phyloP scores from a whole-genome alignment of 768 basidiomycete species.

The Leccinum variicolor region DNA sequence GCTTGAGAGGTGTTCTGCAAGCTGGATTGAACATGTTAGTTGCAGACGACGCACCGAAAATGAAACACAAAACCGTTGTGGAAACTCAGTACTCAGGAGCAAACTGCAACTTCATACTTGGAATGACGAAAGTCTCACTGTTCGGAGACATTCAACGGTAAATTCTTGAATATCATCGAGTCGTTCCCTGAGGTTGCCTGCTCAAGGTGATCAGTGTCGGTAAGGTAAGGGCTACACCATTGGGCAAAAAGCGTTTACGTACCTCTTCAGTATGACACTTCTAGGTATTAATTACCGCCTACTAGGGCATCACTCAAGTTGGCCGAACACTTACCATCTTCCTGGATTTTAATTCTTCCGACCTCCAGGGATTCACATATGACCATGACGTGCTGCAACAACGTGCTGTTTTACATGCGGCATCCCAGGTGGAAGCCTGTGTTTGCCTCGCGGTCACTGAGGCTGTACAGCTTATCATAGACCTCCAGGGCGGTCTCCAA shows the following conservation, averaged over 20 bases:
- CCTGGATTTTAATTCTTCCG: background rate
- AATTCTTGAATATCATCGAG: background rate
- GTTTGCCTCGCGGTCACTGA: background rate
- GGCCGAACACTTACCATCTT: background rate
- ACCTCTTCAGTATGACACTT: background rate
- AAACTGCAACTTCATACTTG: no score
- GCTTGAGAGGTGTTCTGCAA: background rate
- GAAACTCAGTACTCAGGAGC: no score
- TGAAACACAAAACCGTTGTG: no score
- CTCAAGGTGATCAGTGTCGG: background rate
- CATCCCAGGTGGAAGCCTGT: background rate
- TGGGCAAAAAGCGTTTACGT: background rate
- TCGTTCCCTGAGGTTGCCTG: background rate
- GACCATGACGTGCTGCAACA: background rate
- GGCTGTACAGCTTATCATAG: no score
- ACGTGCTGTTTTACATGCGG: background rate
- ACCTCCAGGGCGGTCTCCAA: no score
- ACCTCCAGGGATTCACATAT: background rate
- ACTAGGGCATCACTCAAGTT: background rate
- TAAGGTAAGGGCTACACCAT: background rate
- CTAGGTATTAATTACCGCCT: background rate
- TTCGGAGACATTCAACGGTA: background rate
- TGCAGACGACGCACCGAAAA: no score
- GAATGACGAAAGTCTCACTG: background rate
- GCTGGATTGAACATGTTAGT: background rate